Percentiles rank a stretch among this genome's conserved stretches.
Conservation (phyloP, 352 stramenopile genomes). For the Elongisporangium anandrum region DNA sequence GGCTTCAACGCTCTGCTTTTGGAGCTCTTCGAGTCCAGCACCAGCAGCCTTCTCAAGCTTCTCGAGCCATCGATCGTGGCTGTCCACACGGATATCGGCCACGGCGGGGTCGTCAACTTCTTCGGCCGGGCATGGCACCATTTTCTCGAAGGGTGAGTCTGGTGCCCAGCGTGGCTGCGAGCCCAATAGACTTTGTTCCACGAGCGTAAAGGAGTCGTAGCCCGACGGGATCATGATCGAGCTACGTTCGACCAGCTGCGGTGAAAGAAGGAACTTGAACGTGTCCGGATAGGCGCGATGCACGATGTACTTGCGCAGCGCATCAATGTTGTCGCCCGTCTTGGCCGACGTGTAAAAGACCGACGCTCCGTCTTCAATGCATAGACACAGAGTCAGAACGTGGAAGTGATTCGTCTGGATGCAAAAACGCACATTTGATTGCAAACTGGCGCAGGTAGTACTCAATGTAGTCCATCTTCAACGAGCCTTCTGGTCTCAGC, state of each 20-base stretch:
- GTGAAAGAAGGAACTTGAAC: constrained; percentile 63
- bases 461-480: constrained; percentile 86
- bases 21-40: constrained; percentile 68
- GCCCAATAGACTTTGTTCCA: constrained; percentile 73
- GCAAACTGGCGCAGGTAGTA: constrained; percentile 74
- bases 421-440: constrained; percentile 56
- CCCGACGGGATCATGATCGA: constrained; percentile 72
- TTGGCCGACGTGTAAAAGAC: constrained; percentile 83
- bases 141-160: constrained; percentile 80
- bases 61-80: constrained; percentile 72
- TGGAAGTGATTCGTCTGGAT: background rate
- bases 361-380: constrained; percentile 52
- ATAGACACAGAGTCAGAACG: constrained; percentile 6
- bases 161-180: constrained; percentile 71
- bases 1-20: constrained; percentile 83
- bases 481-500: constrained; percentile 70
- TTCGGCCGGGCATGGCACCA: constrained; percentile 50
- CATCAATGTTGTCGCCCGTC: constrained; percentile 65
- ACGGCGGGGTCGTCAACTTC: constrained; percentile 27
- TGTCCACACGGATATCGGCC: constrained; percentile 57
- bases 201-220: constrained; percentile 73
- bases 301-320: constrained; percentile 71
- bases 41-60: constrained; percentile 80
- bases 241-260: constrained; percentile 70
- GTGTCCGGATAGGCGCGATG: constrained; percentile 60